Base-by-base conservation (phyloP, 2,329 filamentous ascomycete genomes). In the Aspergillus oerlinghausenensis region DNA sequence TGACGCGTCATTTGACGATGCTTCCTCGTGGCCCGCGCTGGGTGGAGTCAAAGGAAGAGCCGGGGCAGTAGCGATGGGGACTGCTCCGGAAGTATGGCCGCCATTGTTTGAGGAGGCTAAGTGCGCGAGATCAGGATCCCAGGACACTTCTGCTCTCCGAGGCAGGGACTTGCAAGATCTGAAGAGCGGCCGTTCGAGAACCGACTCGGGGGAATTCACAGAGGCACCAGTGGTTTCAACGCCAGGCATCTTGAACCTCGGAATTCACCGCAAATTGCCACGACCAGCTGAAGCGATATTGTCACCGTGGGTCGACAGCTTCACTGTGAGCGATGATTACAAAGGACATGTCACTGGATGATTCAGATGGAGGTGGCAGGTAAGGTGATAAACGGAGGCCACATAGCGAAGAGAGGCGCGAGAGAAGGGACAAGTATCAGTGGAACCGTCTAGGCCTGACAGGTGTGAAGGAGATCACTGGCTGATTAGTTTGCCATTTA, bases 121-220 rank as follows among this genome's bases (percentile, higher is more conserved):
- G 60, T 63, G 65, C 59, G 64, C 59, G 51, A 61, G 54, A 51
- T 67, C 60, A 38, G 60, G 51, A 56, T 60, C 62, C 43, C 62
- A 59, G 50, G 62, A 51, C 29, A 68, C 54, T 60, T 73, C 66
- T 57, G 67, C 66, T 59, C 66, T 72, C 60, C 70, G 69, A 43
- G 74, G 74, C 40, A 77, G 70, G 35, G 67, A 57, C 63, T 77
- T 77, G 64, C 76, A 75, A 60, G 74, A 68, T 66, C 68, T 76
- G 59, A 76, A 6, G 32, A 35, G 32, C 5, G 32, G 11, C 32
- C 11, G 32, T 17, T 17, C 32, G 11, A 14, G 29, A 69, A 65
- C 54, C 62, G 68, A 59, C 58, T 61, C 59, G 56, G 59, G 59
- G 55, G 64, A 64, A 64, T 64, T 63, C 58, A 61, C 62, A 60